Base-by-base conservation (phyloP, 441 rosid species). In the Populus tomentosa region DNA sequence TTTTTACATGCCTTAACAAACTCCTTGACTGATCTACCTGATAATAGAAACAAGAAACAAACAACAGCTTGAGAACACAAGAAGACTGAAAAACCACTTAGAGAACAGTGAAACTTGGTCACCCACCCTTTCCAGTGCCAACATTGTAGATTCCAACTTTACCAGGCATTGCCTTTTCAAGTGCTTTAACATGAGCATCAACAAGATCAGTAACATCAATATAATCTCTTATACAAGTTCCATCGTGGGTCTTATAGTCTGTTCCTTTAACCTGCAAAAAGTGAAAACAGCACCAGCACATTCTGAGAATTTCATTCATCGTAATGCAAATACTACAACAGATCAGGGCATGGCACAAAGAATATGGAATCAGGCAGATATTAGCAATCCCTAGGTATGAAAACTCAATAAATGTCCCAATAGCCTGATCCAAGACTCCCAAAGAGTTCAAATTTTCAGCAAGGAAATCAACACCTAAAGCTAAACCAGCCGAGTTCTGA, bases 181-280 rank as follows among this genome's bases (percentile, higher is more conserved):
- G 94, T 77, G 98, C 99, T 85, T 96, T 96, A 42, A 91, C 97
- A 73, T 96, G 99, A 82, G 99, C 99, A 83, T 96, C 98, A 66
- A 92, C 98, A 65, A 96, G 87, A 84, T 96, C 99, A 6, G 97
- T 96, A 24, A 96, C 99, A 30, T 96, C 98, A 53, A 96, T 96
- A 78, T 96, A 96, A 78, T 94, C 99, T 4, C 99, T 89, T n/a
- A 96, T 78, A 50, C 99, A 96, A 35, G 99, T 96, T 40, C 99
- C 99, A 68, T 96, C 99, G 2, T 80, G 80, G 0, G 99, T 96
- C 82, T 86, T 92, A 78, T 96, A 94, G 84, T 96, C 98, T 35
- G 96, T 91, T 82, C 99, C 99, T 86, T 89, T 94, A 62, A 96
- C 97, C 98, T 96, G 83, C 35, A 16, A 74, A 24, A 24, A 6